Evolutionary conservation across 371 early-diverging fungal species (phyloP).

Genomic region (Lichtheimia ornata): DNA sequence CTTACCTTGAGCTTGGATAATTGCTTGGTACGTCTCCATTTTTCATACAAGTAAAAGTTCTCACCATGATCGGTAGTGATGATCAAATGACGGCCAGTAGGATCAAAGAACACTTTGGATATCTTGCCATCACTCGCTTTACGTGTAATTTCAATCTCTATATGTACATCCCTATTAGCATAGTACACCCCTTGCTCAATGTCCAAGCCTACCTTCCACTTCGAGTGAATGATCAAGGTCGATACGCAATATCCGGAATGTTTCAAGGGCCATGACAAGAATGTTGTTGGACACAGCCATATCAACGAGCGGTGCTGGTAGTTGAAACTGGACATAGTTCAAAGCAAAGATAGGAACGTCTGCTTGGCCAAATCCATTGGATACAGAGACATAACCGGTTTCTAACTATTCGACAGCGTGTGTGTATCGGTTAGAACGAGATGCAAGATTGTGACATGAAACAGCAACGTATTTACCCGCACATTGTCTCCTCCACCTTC

Average conservation of each 20-base stretch:
- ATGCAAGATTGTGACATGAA: neutral
- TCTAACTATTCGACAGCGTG: conserved; percentile 36
- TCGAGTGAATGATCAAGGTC: conserved; percentile 52
- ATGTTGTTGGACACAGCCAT: conserved; percentile 81
- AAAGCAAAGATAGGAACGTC: conserved; percentile 70
- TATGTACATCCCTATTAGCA: neutral
- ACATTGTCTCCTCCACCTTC: conserved; percentile 21
- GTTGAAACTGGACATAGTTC: conserved; percentile 80
- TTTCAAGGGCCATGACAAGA: conserved; percentile 72
- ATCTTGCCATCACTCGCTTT: conserved; percentile 66
- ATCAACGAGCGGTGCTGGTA: conserved; percentile 68
- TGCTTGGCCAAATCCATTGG: conserved; percentile 46
- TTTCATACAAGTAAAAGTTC: conserved; percentile 81
- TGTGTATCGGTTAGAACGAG: neutral
- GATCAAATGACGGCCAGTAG: conserved; percentile 84
- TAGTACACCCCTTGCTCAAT: neutral
- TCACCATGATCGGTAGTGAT: conserved; percentile 86
- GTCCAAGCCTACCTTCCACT: conserved; percentile 19
- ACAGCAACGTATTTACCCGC: conserved; percentile 13
- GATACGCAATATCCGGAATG: conserved; percentile 68
- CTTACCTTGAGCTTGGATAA: conserved; percentile 65
- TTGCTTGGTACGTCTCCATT: conserved; percentile 74
- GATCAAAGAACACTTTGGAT: conserved; percentile 79
- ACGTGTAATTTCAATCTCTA: conserved; percentile 79
- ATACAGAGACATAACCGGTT: conserved; percentile 52